Conservation (phyloP, 345 rosid species). For the Salix exigua region DNA sequence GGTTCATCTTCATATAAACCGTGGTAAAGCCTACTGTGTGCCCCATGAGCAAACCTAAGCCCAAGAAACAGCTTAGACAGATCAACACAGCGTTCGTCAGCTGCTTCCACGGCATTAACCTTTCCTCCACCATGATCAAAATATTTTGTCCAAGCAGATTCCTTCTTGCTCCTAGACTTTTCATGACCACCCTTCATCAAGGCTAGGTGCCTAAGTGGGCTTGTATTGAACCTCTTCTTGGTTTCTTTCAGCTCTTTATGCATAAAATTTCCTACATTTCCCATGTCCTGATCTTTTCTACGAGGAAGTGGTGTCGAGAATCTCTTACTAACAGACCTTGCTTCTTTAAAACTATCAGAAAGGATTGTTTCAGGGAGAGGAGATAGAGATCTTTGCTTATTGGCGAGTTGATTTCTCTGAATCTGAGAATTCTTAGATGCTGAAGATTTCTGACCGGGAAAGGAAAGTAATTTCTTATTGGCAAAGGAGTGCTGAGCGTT, state of each 20-base stretch:
- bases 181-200: constrained; percentile 53
- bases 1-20: constrained; percentile 88
- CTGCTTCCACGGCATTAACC: constrained; percentile 66
- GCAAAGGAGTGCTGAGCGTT: not conserved
- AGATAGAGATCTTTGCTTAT: constrained; percentile 78
- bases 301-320: constrained; percentile 81
- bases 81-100: constrained; percentile 66
- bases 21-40: constrained; percentile 86
- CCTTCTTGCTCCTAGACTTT: constrained; percentile 54
- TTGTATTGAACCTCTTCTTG: constrained; percentile 37
- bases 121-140: constrained; percentile 79
- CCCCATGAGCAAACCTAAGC: constrained; percentile 89
- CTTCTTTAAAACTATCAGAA: constrained; percentile 82
- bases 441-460: constrained; percentile 4
- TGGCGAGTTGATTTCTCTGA: constrained; percentile 44
- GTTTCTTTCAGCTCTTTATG: constrained; percentile 36
- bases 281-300: constrained; percentile 47
- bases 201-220: constrained; percentile 59
- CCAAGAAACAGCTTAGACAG: constrained; percentile 88
- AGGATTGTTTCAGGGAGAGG: constrained; percentile 59
- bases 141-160: constrained; percentile 75
- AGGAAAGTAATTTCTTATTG: not conserved
- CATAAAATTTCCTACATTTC: constrained; percentile 33
- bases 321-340: constrained; percentile 62
- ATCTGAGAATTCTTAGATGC: constrained; percentile 29